Evolutionary conservation across 2,329 filamentous ascomycete species (phyloP), one percentile per base, ranked within the genome.

Genomic region (Teratosphaeria epicoccoides): DNA sequence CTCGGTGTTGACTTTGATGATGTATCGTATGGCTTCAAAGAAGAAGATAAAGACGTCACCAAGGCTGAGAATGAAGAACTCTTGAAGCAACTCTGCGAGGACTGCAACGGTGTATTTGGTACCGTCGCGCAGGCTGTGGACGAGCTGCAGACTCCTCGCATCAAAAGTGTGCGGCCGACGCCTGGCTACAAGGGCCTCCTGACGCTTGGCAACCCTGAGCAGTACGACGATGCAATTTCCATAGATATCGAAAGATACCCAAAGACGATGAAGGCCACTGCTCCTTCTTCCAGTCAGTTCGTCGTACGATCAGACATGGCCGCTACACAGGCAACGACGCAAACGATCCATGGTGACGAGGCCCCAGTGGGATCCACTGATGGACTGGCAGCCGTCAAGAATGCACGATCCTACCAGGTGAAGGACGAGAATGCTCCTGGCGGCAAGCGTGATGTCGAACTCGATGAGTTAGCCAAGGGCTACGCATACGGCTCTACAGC

Each of bases 1-100:
- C 71, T 97, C 50, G 93, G 93, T 12, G 81, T 95, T 17, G 93
- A 98, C 66, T 97, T 98, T 68, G 89, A 98, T 65, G 89, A 96
- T 66, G 66, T 81, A 1, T 89, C 95, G 2, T 95, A 85, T 64
- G 90, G 90, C 43, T 87, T 88, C 65, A 95, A 95, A 67, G 91
- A 97, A 70, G 89, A 96, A 67, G 80, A 86, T 57, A 98, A 98
- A 66, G 72, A 83, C 17, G 58, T 67, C 0, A 66, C 69, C 49
- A 97, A 97, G 76, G 72, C 70, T n/a, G 70, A 77, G 46, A 96
- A 95, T 60, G 93, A 98, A 66, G 66, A 68, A 1, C 71, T 83
- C 0, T 72, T 97, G 17, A 80, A 74, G 55, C 66, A 71, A 2
- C 74, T 97, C 6, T 78, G 80, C 3, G 79, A 87, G 7, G 75